A percentile compares a stretch with the other conserved stretches of the same genome.
These are phyloP conservation scores for Alloascoidea hylecoeti DNA, from an alignment of 805 yeast species.

Conservation along the genomic window DNA sequence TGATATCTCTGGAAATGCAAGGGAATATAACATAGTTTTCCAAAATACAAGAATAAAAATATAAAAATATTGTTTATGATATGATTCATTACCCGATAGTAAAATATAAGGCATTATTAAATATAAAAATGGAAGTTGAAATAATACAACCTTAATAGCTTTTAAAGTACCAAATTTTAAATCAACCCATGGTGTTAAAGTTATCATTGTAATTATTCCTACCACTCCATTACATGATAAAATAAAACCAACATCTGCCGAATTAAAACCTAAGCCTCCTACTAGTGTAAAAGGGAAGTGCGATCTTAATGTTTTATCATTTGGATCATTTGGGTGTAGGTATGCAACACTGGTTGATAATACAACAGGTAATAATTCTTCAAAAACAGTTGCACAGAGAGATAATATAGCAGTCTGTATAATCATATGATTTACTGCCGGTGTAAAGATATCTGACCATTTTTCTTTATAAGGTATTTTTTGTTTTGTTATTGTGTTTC, in stretches of 20 bases:
- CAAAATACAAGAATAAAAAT: slow-evolving; percentile 6
- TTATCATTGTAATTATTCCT: slow-evolving; percentile 32
- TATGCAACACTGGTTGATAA: slow-evolving; percentile 21
- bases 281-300: slow-evolving; percentile 29
- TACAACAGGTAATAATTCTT: slow-evolving; percentile 41
- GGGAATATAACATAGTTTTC: slow-evolving; percentile 10
- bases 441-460: slow-evolving; percentile 8
- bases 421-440: slow-evolving; percentile 10
- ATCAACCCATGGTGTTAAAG: slow-evolving; percentile 36
- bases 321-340: slow-evolving; percentile 6
- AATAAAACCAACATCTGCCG: slow-evolving; percentile 32
- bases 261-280: slow-evolving; percentile 39
- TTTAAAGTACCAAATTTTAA: slow-evolving; percentile 28
- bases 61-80: slow-evolving; percentile 5
- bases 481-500: neutral
- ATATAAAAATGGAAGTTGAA: slow-evolving; percentile 31
- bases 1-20: slow-evolving; percentile 13
- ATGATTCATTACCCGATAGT: slow-evolving; percentile 15
- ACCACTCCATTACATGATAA: slow-evolving; percentile 38
- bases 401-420: slow-evolving; percentile 17
- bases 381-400: slow-evolving; percentile 32
- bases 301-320: slow-evolving; percentile 13
- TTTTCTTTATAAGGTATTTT: slow-evolving; percentile 5
- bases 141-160: slow-evolving; percentile 25
- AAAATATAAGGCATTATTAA: slow-evolving; percentile 31